Evolutionary conservation across 1,284 basidiomycete species (phyloP), one percentile per base, ranked within the genome.

Genomic region (Cutaneotrichosporon cutaneum): DNA sequence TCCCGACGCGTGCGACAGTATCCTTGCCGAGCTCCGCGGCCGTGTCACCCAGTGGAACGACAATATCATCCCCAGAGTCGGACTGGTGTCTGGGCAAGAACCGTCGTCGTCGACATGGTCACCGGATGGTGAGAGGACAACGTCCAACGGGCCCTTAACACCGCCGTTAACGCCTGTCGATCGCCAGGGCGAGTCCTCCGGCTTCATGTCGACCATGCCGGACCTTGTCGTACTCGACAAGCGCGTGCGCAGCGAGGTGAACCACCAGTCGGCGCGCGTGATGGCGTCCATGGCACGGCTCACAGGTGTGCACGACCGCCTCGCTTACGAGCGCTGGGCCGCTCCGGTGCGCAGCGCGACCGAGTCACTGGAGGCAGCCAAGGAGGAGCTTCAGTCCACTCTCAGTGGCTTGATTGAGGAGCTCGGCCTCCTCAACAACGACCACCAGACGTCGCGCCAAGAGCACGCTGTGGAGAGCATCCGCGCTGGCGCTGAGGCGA

Each of bases 161-260:
- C 64, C 64, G 16, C 64, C 64, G 3, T 48, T 66, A 2, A 66
- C 64, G 30, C 64, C 64, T 1, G 55, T 59, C 18, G 30, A 54
- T 27, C 47, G 30, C 16, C 44, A 47, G 9, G 32, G 48, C 21
- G 58, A 50, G 13, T 44, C 51, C 6, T 39, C 35, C 16, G 35
- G 21, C 2, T 39, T 54, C 21, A 27, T 30, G 7, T 50, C 63
- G 22, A 42, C 52, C 9, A 54, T 61, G 56, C 57, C 90, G 67
- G 87, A 89, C 59, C 80, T 87, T 16, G 70, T 78, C 9, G 76
- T 77, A n/a, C 76, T 91, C 21, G 89, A 93, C 69, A 83, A 83
- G 52, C 81, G 80, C 36, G 87, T 92, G 33, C 87, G 90, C 4
- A 76, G 82, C 14, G 87, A 90, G 70, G 85, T 84, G 26, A 93